Evolutionary conservation across 2,329 filamentous ascomycete genomes (phyloP).

Genomic region (Arthrinium phaeospermum): DNA sequence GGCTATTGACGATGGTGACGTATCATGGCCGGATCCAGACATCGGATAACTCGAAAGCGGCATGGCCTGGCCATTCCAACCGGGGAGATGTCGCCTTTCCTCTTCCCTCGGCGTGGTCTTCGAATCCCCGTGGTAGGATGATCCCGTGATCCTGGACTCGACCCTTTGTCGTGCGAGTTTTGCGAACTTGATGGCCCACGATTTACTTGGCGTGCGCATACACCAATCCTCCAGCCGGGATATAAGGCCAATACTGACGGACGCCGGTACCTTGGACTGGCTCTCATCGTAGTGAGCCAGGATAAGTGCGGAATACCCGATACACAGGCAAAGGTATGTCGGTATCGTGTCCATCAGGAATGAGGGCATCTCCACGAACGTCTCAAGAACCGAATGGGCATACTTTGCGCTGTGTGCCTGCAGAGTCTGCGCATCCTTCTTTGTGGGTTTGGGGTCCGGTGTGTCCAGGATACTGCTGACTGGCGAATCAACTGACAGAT

Average conservation of each 20-base stretch:
- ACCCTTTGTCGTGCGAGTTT: slow-evolving; percentile 36
- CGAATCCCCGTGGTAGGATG: slow-evolving; percentile 9
- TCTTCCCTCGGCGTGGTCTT: slow-evolving; percentile 18
- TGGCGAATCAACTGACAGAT: slow-evolving; percentile 23
- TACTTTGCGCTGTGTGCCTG: slow-evolving; percentile 36
- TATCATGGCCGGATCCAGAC: slow-evolving; percentile 17
- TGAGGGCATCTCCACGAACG: slow-evolving; percentile 39
- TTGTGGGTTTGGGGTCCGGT: slow-evolving; percentile 20
- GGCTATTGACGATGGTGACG: slow-evolving; percentile 20
- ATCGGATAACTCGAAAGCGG: slow-evolving; percentile 18
- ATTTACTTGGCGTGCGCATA: slow-evolving; percentile 36
- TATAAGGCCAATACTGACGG: slow-evolving; percentile 36
- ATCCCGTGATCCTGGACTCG: slow-evolving; percentile 30
- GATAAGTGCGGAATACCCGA: slow-evolving; percentile 41
- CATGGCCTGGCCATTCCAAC: slow-evolving; percentile 19
- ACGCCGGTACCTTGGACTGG: slow-evolving; percentile 37
- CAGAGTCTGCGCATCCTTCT: slow-evolving; percentile 28
- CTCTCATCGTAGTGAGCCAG: slow-evolving; percentile 39
- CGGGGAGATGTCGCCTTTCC: slow-evolving; percentile 17
- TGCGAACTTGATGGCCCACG: slow-evolving; percentile 40
- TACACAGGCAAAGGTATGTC: slow-evolving; percentile 38
- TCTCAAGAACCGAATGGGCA: slow-evolving; percentile 37
- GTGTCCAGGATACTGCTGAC: slow-evolving; percentile 23
- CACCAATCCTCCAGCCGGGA: slow-evolving; percentile 38
- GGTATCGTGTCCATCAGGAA: slow-evolving; percentile 38